phyloP scores from a whole-genome alignment of 1,139 yeast species.

The Yamadazyma friedrichii region DNA sequence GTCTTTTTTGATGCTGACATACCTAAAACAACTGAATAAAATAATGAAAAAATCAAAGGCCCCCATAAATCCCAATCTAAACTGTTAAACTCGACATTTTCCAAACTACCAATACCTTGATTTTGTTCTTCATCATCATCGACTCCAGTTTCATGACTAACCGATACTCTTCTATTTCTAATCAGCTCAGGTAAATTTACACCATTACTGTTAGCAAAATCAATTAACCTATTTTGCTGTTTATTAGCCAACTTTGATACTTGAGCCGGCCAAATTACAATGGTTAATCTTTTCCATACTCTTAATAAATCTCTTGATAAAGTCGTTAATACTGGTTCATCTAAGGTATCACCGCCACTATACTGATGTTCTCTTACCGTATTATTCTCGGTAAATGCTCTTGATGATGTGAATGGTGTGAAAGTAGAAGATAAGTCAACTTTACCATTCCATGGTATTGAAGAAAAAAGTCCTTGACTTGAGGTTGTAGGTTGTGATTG shows the following conservation, averaged over 20 bases:
- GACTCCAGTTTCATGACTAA: conserved; percentile 12
- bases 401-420: conserved; percentile 33
- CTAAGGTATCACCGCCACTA: conserved; percentile 81
- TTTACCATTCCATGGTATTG: conserved; percentile 24
- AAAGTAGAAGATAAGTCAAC: conserved; percentile 42
- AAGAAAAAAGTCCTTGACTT: conserved; percentile 19
- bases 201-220: conserved; percentile 46
- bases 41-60: conserved; percentile 70
- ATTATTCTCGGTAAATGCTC: conserved; percentile 42
- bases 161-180: conserved; percentile 29
- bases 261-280: conserved; percentile 72
- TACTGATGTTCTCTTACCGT: conserved; percentile 69
- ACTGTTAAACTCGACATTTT: conserved; percentile 25
- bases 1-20: conserved; percentile 37
- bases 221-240: conserved; percentile 44
- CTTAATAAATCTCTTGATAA: conserved; percentile 64
- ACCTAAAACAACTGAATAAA: conserved; percentile 58
- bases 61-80: conserved; percentile 92
- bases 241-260: conserved; percentile 40
- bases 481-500: conserved; percentile 2
- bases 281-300: conserved; percentile 62
- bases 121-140: conserved; percentile 27
- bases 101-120: conserved; percentile 19
- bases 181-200: conserved; percentile 43
- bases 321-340: conserved; percentile 76